A percentile compares a stretch with the other conserved stretches of the same genome.
phyloP scores from a whole-genome alignment of 2,329 filamentous ascomycete genomes.

The Curvularia verruculosa region DNA sequence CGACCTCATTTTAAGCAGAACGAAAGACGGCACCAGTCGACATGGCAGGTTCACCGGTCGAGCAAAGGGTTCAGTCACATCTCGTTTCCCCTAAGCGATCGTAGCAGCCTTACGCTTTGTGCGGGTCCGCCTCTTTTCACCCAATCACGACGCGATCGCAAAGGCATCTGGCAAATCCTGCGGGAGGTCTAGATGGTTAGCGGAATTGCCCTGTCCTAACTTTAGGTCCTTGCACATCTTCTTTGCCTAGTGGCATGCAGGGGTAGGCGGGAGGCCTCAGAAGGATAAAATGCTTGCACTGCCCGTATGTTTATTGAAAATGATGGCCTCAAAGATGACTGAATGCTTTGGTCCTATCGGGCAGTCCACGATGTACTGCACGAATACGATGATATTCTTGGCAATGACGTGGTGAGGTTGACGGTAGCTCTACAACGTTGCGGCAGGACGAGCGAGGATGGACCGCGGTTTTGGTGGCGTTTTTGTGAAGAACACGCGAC shows the following conservation, averaged over 20 bases:
- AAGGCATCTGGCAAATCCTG: slow-evolving; percentile 8
- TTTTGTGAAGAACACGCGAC: slow-evolving; percentile 10
- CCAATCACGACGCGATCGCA: slow-evolving; percentile 23
- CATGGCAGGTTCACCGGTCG: slow-evolving; percentile 31
- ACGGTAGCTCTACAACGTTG: background rate
- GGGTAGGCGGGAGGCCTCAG: slow-evolving; percentile 22
- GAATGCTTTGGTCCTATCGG: background rate
- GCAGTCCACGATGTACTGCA: background rate
- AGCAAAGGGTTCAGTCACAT: slow-evolving; percentile 21
- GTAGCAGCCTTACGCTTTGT: slow-evolving; percentile 26
- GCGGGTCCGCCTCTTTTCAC: background rate
- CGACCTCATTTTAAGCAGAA: slow-evolving; percentile 31
- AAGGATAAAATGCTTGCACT: slow-evolving; percentile 17
- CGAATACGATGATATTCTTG: background rate
- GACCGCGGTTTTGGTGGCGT: slow-evolving; percentile 14
- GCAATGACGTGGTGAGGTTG: background rate
- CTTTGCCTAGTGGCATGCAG: slow-evolving; percentile 13
- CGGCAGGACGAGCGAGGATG: background rate
- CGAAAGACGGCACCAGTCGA: slow-evolving; percentile 18
- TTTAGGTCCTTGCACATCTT: slow-evolving; percentile 21
- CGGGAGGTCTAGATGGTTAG: slow-evolving; percentile 20
- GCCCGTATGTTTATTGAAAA: slow-evolving; percentile 19
- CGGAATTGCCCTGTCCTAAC: slow-evolving; percentile 28
- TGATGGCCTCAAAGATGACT: slow-evolving; percentile 8
- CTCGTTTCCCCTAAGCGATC: slow-evolving; percentile 25